phyloP scores from a whole-genome alignment of 805 yeast genomes.

The Zygoascus biomembranicola region DNA sequence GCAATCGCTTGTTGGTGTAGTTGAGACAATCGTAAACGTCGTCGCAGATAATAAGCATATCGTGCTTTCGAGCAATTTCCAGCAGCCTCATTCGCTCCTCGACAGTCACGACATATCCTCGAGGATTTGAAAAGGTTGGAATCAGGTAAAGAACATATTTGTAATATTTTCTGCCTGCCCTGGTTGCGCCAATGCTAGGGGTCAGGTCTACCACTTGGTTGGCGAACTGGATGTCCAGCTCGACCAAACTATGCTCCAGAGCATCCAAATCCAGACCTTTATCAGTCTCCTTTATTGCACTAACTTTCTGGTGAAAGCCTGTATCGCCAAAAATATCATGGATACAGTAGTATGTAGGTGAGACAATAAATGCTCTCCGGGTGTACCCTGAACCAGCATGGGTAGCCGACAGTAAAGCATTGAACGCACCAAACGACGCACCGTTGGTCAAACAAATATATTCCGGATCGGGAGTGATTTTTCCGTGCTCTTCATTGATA shows the following conservation, averaged over 20 bases:
- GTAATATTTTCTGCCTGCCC: conserved; percentile 26
- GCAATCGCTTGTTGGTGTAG: conserved; percentile 32
- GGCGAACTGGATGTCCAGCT: conserved; percentile 27
- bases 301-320: conserved; percentile 60
- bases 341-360: conserved; percentile 80
- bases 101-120: conserved; percentile 55
- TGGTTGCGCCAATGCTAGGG: not conserved
- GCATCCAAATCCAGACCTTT: conserved; percentile 42
- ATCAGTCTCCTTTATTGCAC: conserved; percentile 59
- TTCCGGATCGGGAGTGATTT: conserved; percentile 34
- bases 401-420: conserved; percentile 57
- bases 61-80: conserved; percentile 66
- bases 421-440: conserved; percentile 76
- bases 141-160: conserved; percentile 69
- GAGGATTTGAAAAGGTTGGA: conserved; percentile 82
- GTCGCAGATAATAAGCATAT: conserved; percentile 68
- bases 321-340: conserved; percentile 71
- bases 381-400: conserved; percentile 54
- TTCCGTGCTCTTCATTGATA: conserved; percentile 26
- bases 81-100: conserved; percentile 48
- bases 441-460: conserved; percentile 72
- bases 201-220: conserved; percentile 1
- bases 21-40: conserved; percentile 79
- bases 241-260: conserved; percentile 40
- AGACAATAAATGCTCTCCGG: conserved; percentile 60